These are phyloP conservation scores for Talaromyces sp. DNA, from an alignment of 2,329 filamentous ascomycete species.

Conservation along the genomic window DNA sequence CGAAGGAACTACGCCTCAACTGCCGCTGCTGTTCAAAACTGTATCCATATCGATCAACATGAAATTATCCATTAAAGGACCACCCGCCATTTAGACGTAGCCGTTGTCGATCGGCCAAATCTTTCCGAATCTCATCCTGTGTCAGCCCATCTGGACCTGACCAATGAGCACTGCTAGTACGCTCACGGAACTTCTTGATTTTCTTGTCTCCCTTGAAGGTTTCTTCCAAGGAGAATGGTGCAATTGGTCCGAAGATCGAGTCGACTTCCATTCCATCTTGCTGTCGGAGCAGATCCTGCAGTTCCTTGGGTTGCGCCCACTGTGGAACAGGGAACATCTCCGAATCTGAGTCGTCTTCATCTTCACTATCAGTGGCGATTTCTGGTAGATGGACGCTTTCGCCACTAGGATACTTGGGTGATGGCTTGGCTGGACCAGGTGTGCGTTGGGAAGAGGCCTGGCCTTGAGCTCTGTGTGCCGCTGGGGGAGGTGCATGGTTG, in stretches of 20 bases:
- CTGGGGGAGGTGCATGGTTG: conserved; percentile 54
- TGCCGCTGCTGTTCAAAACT: conserved; percentile 9
- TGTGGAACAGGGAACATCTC: conserved; percentile 68
- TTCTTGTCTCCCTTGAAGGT: conserved; percentile 91
- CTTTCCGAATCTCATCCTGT: conserved; percentile 80
- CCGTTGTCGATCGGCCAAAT: conserved; percentile 76
- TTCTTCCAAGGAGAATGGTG: conserved; percentile 90
- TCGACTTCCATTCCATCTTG: conserved; percentile 78
- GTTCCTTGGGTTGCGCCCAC: conserved; percentile 87
- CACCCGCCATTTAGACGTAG: conserved; percentile 83
- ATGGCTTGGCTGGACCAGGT: conserved; percentile 58
- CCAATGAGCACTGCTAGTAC: conserved; percentile 96
- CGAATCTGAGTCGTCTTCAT: conserved; percentile 68
- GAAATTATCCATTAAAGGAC: conserved; percentile 57
- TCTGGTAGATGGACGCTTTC: conserved; percentile 92
- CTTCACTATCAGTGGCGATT: conserved; percentile 92
- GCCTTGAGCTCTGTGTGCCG: conserved; percentile 67
- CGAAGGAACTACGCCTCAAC: conserved; percentile 7
- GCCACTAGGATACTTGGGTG: conserved; percentile 83
- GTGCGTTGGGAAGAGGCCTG: conserved; percentile 49
- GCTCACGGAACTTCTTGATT: conserved; percentile 82
- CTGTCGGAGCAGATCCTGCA: conserved; percentile 72
- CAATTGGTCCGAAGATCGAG: conserved; percentile 88
- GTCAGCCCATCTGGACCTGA: conserved; percentile 78
- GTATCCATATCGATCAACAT: not conserved